Conservation (phyloP, 2,329 filamentous ascomycete genomes). For the Magnaporthiopsis rhizophila region DNA sequence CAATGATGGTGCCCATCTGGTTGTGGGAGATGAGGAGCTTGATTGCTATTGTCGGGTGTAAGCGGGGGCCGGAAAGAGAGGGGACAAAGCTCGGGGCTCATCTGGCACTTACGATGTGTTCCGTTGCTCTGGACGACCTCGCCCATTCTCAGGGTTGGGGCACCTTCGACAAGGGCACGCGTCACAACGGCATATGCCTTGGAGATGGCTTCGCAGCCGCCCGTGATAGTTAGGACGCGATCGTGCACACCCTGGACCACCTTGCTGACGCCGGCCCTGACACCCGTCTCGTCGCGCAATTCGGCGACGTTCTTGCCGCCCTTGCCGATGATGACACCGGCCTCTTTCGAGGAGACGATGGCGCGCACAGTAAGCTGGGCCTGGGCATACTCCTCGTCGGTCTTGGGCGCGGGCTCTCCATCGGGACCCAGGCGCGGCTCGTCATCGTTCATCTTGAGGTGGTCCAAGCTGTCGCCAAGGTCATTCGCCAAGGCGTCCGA, state of each 20-base stretch:
- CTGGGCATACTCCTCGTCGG: slow-evolving; percentile 93
- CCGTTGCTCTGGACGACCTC: slow-evolving; percentile 79
- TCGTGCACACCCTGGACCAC: slow-evolving; percentile 97
- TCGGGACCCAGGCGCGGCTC: slow-evolving; percentile 58
- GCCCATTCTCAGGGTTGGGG: slow-evolving; percentile 92
- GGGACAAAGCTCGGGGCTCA: not conserved
- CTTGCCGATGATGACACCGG: slow-evolving; percentile 98
- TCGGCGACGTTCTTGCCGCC: slow-evolving; percentile 97
- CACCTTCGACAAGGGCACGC: slow-evolving; percentile 83
- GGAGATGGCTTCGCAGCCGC: slow-evolving; percentile 78
- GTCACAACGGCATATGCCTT: slow-evolving; percentile 92
- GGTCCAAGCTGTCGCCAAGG: slow-evolving; percentile 53
- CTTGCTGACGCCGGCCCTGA: slow-evolving; percentile 97
- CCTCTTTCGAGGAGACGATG: slow-evolving; percentile 98
- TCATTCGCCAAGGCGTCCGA: slow-evolving; percentile 49
- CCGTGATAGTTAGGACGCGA: slow-evolving; percentile 91
- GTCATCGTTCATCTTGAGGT: slow-evolving; percentile 57
- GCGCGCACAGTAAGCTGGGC: slow-evolving; percentile 89
- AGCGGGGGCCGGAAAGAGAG: not conserved
- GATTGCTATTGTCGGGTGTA: slow-evolving; percentile 54
- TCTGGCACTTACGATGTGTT: slow-evolving; percentile 72
- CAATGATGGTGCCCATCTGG: slow-evolving; percentile 99
- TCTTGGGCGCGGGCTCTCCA: slow-evolving; percentile 75
- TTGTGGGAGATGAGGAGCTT: slow-evolving; percentile 98
- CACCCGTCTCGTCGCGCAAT: slow-evolving; percentile 91